A percentile compares a stretch with the other conserved stretches of the same genome.
phyloP scores from a whole-genome alignment of 371 early-diverging fungal species.

The Rhizopus microsporus region DNA sequence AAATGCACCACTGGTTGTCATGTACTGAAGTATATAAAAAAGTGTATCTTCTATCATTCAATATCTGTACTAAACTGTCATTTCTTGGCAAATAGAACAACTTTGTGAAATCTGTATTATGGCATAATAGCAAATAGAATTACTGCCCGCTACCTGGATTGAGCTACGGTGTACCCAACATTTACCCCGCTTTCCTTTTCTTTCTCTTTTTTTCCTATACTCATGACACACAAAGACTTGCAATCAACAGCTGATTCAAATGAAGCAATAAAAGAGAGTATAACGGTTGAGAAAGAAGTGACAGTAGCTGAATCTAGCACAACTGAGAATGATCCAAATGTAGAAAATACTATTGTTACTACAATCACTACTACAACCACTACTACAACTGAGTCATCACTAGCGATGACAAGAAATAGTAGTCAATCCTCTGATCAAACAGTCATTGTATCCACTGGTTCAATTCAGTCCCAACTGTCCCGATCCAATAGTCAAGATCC shows the following conservation, averaged over 20 bases:
- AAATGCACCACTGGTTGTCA: too few species aligned
- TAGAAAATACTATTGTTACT: not conserved
- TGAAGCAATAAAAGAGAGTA: not conserved
- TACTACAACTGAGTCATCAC: not conserved
- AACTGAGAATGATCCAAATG: not conserved
- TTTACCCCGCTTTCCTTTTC: not conserved
- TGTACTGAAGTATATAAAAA: too few species aligned
- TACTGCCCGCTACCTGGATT: too few species aligned
- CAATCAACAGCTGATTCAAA: not conserved
- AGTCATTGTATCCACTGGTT: not conserved
- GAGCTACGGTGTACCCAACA: too few species aligned
- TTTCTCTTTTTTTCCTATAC: not conserved
- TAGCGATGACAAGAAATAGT: not conserved
- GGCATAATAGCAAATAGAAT: too few species aligned
- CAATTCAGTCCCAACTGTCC: not conserved
- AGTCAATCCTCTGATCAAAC: not conserved
- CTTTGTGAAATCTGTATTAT: too few species aligned
- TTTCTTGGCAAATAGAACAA: too few species aligned
- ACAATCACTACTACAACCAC: not conserved
- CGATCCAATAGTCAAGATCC: not conserved
- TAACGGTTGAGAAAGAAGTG: not conserved
- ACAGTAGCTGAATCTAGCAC: not conserved
- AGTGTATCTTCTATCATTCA: too few species aligned
- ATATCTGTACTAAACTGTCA: too few species aligned
- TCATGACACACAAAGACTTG: not conserved